Evolutionary conservation across 2,329 filamentous ascomycete genomes (phyloP).

Genomic region (Shiraia bambusicola): DNA sequence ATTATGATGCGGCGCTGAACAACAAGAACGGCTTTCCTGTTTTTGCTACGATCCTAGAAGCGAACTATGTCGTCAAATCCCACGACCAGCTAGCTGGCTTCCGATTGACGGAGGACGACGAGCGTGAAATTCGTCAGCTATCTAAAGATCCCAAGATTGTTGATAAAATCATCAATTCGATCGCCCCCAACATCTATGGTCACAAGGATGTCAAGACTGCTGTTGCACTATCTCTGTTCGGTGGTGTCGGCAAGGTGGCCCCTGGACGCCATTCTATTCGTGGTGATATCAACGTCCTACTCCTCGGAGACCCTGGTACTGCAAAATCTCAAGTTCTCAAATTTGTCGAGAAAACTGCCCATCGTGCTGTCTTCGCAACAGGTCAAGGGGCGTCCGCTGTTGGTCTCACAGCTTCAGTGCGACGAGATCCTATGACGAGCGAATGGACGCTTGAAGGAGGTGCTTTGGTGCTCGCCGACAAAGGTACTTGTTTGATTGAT

Average conservation of each 20-base stretch:
- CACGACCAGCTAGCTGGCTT: constrained; percentile 98
- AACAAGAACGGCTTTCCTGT: constrained; percentile 99
- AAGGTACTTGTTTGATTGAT: constrained; percentile 93
- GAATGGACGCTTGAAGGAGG: constrained; percentile 98
- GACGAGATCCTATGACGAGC: constrained; percentile 89
- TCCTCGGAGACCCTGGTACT: constrained; percentile 95
- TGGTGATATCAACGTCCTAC: constrained; percentile 95
- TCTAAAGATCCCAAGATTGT: constrained; percentile 87
- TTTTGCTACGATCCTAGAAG: constrained; percentile 95
- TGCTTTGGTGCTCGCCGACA: constrained; percentile 90
- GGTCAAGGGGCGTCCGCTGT: constrained; percentile 96
- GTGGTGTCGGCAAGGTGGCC: constrained; percentile 89
- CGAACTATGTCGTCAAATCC: constrained; percentile 94
- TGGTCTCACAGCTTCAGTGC: constrained; percentile 94
- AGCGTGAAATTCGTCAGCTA: constrained; percentile 84
- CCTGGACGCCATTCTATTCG: constrained; percentile 86
- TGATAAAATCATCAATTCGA: constrained; percentile 88
- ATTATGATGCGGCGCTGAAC: constrained; percentile 95
- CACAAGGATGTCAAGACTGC: constrained; percentile 97
- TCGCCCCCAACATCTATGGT: constrained; percentile 96
- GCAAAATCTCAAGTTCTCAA: constrained; percentile 98
- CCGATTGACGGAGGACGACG: constrained; percentile 90
- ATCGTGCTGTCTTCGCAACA: constrained; percentile 94
- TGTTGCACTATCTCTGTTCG: constrained; percentile 89
- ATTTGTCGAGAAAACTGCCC: constrained; percentile 96